phyloP scores from a whole-genome alignment of 2,329 filamentous ascomycete species.

The Trichophyton mentagrophytes region DNA sequence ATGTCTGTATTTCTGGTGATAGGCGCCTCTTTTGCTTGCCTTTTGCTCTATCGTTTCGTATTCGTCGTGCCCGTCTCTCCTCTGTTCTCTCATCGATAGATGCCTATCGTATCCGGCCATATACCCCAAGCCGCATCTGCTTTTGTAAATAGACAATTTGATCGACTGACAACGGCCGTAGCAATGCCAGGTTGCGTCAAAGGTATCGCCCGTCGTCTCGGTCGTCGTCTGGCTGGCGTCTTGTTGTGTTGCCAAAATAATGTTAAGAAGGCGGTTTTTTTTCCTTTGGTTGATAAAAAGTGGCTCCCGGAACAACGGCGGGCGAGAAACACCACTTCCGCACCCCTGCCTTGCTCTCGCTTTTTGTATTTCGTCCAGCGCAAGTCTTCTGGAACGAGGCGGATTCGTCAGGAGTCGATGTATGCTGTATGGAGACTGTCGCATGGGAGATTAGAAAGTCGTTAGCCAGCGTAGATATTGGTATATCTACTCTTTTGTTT shows the following conservation, averaged over 20 bases:
- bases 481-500: neutral
- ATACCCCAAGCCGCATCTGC: constrained; percentile 34
- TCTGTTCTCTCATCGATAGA: constrained; percentile 39
- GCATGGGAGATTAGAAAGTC: neutral
- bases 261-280: constrained; percentile 3
- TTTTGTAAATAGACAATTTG: neutral
- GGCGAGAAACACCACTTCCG: constrained; percentile 10
- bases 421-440: neutral
- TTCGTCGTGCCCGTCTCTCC: constrained; percentile 33
- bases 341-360: neutral
- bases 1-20: constrained; percentile 30
- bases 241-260: constrained; percentile 1
- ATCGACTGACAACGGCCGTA: neutral
- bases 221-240: neutral
- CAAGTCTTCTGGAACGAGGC: neutral
- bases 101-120: constrained; percentile 40
- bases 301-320: constrained; percentile 12
- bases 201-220: neutral
- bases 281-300: constrained; percentile 7
- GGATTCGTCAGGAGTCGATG: neutral
- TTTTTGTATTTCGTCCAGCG: neutral
- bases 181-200: neutral
- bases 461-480: neutral
- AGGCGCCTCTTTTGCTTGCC: constrained; percentile 21
- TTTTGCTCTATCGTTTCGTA: constrained; percentile 26